Base-by-base conservation (phyloP, 192 early-diverging fungal genomes). In the Rhizoclosmatium globosum region DNA sequence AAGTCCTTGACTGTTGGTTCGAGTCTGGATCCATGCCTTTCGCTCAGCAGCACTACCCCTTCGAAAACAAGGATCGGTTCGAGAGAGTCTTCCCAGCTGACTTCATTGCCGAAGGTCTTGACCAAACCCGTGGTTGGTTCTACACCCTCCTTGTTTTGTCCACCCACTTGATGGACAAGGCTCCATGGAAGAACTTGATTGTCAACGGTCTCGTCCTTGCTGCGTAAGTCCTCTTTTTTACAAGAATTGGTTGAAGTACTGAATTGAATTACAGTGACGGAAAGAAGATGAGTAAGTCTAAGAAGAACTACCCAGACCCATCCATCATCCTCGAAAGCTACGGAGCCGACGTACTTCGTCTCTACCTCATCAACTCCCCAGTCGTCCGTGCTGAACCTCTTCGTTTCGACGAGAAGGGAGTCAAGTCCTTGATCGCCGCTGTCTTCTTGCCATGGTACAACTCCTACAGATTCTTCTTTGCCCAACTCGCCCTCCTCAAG, bases 101-200 rank as follows among this genome's bases (percentile, higher is more conserved):
- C 82, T 99, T 99, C 85, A 97, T 99, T 81, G 95, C 97, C n/a
- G 98, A 99, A 85, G 98, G 98, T 78, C 84, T 99, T 57, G 98
- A 99, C 84, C 98, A 99, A 86, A 98, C 97, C 42, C 96, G 98
- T 82, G 98, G 98, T 61, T 99, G 98, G 98, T 99, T 99, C 93
- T 99, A 99, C 85, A 98, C 98, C 39, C 89, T 99, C 31, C 87
- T 99, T 82, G 98, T 99, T 3, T 87, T 99, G 72, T 98, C 97
- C 45, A 98, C 95, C 15, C 93, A 98, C 85, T 85, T 99, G 78
- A 98, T 98, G 82, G 93, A 96, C 84, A 91, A 91, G 79, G 94
- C 98, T 13, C 94, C 98, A 39, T 96, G 94, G 86, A 96, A 97
- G 89, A 99, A 99, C 83, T 87, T 99, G 75, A 98, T 99, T 87